phyloP scores from a whole-genome alignment of 176 grass and related monocot species.

The Pharus latifolius region DNA sequence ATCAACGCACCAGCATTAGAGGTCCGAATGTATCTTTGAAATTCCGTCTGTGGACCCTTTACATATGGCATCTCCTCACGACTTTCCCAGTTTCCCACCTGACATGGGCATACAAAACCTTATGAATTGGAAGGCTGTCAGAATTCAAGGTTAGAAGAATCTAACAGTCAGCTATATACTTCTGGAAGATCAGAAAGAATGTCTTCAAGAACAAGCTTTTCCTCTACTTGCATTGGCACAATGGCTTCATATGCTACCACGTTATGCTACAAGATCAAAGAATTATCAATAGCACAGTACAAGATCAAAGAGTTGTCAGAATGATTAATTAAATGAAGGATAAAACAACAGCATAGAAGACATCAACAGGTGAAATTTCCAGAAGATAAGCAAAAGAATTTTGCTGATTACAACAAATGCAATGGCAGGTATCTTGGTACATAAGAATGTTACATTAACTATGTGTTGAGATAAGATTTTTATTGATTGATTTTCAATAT shows the following conservation, averaged over 20 bases:
- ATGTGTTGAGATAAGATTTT: too few species aligned
- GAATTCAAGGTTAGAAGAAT: slow-evolving; percentile 13
- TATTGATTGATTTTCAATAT: too few species aligned
- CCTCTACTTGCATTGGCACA: slow-evolving; percentile 47
- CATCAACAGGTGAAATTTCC: slow-evolving; percentile 11
- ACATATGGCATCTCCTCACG: slow-evolving; percentile 67
- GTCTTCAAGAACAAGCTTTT: slow-evolving; percentile 73
- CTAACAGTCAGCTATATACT: slow-evolving; percentile 31
- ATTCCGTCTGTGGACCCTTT: slow-evolving; percentile 72
- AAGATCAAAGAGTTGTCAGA: slow-evolving; percentile 5
- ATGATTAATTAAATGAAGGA: background rate
- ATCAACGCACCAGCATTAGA: slow-evolving; percentile 45
- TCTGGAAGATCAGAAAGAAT: slow-evolving; percentile 83
- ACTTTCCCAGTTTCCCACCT: slow-evolving; percentile 69
- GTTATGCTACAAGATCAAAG: slow-evolving; percentile 43
- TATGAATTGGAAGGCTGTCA: background rate
- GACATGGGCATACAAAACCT: slow-evolving; percentile 11
- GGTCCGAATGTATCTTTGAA: slow-evolving; percentile 79
- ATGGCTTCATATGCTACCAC: slow-evolving; percentile 63
- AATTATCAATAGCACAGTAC: slow-evolving; percentile 10
- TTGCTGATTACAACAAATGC: background rate
- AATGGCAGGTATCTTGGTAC: background rate
- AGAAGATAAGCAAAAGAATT: slow-evolving; percentile 1
- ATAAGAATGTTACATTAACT: too few species aligned
- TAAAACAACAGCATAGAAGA: background rate